These are phyloP conservation scores for Pontederia crassipes DNA, from an alignment of 176 grass and related monocot species.

Conservation along the genomic window DNA sequence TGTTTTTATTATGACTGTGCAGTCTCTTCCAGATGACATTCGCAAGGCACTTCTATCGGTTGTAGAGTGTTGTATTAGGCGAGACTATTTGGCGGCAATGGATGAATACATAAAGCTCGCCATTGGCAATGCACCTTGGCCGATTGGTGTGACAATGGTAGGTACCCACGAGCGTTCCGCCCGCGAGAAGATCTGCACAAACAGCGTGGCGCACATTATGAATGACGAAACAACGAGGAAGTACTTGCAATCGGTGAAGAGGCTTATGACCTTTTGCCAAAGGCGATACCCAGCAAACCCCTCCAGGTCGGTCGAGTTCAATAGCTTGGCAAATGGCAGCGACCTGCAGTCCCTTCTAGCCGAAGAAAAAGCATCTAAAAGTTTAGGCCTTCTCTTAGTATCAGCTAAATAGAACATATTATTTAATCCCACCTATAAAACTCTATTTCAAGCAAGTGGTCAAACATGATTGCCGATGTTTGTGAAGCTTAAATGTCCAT, in stretches of 20 bases:
- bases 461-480: too few relatives aligned
- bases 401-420: slow-evolving; percentile 13
- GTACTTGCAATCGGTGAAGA: slow-evolving; percentile 81
- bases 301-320: slow-evolving; percentile 88
- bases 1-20: slow-evolving; percentile 4
- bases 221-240: slow-evolving; percentile 87
- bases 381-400: slow-evolving; percentile 37
- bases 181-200: slow-evolving; percentile 77
- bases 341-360: slow-evolving; percentile 69
- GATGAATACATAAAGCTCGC: slow-evolving; percentile 82
- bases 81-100: slow-evolving; percentile 88
- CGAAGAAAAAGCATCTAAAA: slow-evolving; percentile 26
- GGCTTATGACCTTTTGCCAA: slow-evolving; percentile 82
- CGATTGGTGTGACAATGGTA: slow-evolving; percentile 96
- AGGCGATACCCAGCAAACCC: slow-evolving; percentile 61
- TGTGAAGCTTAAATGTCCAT: too few relatives aligned
- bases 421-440: too few relatives aligned
- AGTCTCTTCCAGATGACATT: slow-evolving; percentile 78
- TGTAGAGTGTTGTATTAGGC: slow-evolving; percentile 71
- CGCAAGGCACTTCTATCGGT: slow-evolving; percentile 55
- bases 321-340: slow-evolving; percentile 88
- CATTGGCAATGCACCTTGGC: slow-evolving; percentile 90
- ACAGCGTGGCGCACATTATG: slow-evolving; percentile 89
- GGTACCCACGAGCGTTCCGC: slow-evolving; percentile 89
- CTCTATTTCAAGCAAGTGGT: too few relatives aligned